A percentile compares a stretch with the other conserved stretches of the same genome.
phyloP scores from a whole-genome alignment of 1,284 basidiomycete genomes.

The Microbotryum lychnidis-dioicae region DNA sequence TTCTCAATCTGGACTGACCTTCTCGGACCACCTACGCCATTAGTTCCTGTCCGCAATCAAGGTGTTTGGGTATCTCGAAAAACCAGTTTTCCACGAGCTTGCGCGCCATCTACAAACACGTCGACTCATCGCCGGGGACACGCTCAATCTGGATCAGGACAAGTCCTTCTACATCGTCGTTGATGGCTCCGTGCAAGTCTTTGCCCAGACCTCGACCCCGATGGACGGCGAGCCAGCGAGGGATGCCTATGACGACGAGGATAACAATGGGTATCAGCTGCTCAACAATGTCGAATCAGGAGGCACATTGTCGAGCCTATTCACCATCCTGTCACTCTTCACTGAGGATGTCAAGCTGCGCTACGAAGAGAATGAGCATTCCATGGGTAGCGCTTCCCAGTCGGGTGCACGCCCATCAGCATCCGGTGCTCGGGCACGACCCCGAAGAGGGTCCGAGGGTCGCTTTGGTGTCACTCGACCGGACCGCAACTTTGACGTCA shows the following conservation, averaged over 20 bases:
- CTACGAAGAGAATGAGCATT: slow-evolving; percentile 51
- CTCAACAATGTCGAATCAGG: slow-evolving; percentile 91
- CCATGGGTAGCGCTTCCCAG: background rate
- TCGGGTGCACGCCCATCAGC: background rate
- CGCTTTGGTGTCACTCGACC: background rate
- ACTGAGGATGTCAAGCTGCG: slow-evolving; percentile 94
- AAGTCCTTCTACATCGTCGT: slow-evolving; percentile 94
- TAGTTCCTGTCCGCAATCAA: slow-evolving; percentile 61
- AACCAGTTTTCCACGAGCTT: slow-evolving; percentile 90
- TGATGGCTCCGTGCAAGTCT: slow-evolving; percentile 70
- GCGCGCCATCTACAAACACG: slow-evolving; percentile 86
- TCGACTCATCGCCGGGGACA: slow-evolving; percentile 81
- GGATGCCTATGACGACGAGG: slow-evolving; percentile 60
- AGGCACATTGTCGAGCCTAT: slow-evolving; percentile 87
- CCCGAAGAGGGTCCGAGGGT: background rate
- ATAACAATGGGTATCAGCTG: slow-evolving; percentile 85
- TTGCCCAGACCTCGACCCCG: slow-evolving; percentile 49
- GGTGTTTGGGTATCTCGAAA: slow-evolving; percentile 91
- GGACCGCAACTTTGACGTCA: slow-evolving; percentile 11
- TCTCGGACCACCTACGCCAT: background rate
- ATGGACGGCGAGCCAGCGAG: slow-evolving; percentile 22
- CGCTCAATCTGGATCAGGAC: slow-evolving; percentile 75
- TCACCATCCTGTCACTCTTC: slow-evolving; percentile 90
- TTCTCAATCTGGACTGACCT: background rate
- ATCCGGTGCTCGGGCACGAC: background rate